Evolutionary conservation across 2,329 filamentous ascomycete genomes (phyloP), one percentile per base, ranked within the genome.

Genomic region (Aspergillus fumigatus): DNA sequence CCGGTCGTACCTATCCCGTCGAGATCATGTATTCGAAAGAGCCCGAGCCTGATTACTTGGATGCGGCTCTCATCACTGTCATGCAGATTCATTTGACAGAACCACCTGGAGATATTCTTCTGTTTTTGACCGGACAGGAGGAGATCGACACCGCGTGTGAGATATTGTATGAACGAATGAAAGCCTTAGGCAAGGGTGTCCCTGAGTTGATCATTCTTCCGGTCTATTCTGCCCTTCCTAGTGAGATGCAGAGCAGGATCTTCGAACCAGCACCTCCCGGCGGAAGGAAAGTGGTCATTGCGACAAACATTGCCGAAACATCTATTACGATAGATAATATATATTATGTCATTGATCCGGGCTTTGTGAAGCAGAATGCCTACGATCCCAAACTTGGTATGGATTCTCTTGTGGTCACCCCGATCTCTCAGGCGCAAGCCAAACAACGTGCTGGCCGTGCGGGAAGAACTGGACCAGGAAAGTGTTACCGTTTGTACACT

Each of bases 51-150:
- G 95, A 99, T 70, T 99, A 99, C 66, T 80, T 99, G 14, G 94
- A 97, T 71, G 87, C 92, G 1, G 92, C 94, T 0, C 79, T 99
- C n/a, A 89, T 92, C 14, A 97, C 94, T 0, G 92, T 97, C 50
- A 97, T 99, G 93, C 91, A 97, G 70, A 97, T 99, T 54, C 94
- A 99, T 71, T 77, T 99, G 19, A 94, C 89, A 1, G 94, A 99
- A 68, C 91, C 92, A 6, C 83, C 87, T 19, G 94, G 94, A 62
- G 95, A 99, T 68, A 97, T 99, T 52, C 77, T 99, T n/a, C 80
- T 99, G 1, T 99, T 99, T 78, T 82, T 99, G 65, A 99, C 95
- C 0, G 94, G 94, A 5, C 92, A 97, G 70, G 94, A 99, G 74
- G 95, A 99, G 73, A 99, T 99, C 61, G 94, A 99, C 68, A 96